Percentiles rank a stretch among this genome's conserved stretches.
Evolutionary conservation across 139 green algal species (phyloP).

Genomic region (Dunaliella sp.): DNA sequence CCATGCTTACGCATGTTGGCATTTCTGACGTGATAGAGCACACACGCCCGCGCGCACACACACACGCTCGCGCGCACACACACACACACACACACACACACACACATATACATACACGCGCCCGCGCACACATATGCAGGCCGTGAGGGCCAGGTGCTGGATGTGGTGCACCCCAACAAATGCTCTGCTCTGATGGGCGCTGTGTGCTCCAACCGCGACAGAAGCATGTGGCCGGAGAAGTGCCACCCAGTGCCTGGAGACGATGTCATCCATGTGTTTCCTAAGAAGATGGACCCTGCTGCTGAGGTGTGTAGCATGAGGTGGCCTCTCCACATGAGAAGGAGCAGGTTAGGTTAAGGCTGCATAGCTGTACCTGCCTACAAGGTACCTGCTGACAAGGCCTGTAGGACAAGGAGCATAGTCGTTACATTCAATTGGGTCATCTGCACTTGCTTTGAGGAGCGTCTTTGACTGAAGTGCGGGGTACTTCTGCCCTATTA

Average conservation of each 20-base stretch:
- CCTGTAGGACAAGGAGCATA: background rate
- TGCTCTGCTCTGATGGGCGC: slow-evolving; percentile 34
- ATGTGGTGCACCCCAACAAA: slow-evolving; percentile 37
- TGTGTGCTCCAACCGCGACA: slow-evolving; percentile 28
- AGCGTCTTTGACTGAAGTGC: background rate
- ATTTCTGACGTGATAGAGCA: too few relatives aligned
- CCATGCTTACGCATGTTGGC: too few relatives aligned
- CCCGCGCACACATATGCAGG: slow-evolving; percentile 1
- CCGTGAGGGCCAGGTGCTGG: slow-evolving; percentile 25
- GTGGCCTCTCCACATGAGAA: background rate
- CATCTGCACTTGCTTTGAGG: background rate
- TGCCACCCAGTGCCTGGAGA: slow-evolving; percentile 28
- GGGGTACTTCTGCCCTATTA: too few relatives aligned
- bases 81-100: background rate
- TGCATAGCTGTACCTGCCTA: background rate
- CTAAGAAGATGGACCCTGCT: slow-evolving; percentile 33
- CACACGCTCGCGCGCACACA: background rate
- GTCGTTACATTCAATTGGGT: background rate
- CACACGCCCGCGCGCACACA: background rate
- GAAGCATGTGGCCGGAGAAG: slow-evolving; percentile 26
- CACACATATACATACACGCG: background rate
- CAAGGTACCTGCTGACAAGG: too few relatives aligned
- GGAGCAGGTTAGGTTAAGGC: background rate
- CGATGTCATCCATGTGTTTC: slow-evolving; percentile 42
- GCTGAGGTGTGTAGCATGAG: slow-evolving; percentile 18